Evolutionary conservation across 306 rosid species (phyloP).

Genomic region (Calophaca sinica): DNA sequence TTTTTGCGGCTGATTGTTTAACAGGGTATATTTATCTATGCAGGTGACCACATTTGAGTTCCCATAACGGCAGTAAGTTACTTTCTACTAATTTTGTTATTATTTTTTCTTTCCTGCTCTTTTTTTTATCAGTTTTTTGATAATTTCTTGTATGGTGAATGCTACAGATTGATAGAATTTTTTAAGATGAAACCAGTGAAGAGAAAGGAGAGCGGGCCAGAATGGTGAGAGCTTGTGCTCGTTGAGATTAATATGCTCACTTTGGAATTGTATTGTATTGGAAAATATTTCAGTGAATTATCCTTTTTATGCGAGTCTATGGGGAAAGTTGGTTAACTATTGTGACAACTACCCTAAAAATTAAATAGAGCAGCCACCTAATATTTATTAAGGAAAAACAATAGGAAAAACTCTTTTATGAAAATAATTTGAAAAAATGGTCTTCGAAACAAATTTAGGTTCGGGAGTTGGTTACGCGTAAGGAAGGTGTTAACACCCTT

Average conservation of each 20-base stretch:
- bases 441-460: too few relatives aligned
- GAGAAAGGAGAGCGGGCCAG: conserved; percentile 97
- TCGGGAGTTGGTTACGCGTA: too few relatives aligned
- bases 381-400: too few relatives aligned
- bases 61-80: conserved; percentile 72
- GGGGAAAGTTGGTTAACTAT: conserved; percentile 13
- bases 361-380: too few relatives aligned
- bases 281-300: neutral
- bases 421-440: too few relatives aligned
- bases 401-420: too few relatives aligned
- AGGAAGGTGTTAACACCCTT: too few relatives aligned
- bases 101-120: neutral
- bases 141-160: conserved; percentile 37
- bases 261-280: neutral
- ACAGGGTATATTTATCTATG: conserved; percentile 28
- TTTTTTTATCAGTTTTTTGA: neutral
- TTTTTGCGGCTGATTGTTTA: conserved; percentile 8
- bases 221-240: conserved; percentile 70
- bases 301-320: neutral
- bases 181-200: conserved; percentile 96
- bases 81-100: conserved; percentile 8
- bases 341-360: too few relatives aligned
- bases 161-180: conserved; percentile 69
- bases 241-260: neutral
- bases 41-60: conserved; percentile 48